Conservation (phyloP, 768 basidiomycete species). For the Lactarius indigo region DNA sequence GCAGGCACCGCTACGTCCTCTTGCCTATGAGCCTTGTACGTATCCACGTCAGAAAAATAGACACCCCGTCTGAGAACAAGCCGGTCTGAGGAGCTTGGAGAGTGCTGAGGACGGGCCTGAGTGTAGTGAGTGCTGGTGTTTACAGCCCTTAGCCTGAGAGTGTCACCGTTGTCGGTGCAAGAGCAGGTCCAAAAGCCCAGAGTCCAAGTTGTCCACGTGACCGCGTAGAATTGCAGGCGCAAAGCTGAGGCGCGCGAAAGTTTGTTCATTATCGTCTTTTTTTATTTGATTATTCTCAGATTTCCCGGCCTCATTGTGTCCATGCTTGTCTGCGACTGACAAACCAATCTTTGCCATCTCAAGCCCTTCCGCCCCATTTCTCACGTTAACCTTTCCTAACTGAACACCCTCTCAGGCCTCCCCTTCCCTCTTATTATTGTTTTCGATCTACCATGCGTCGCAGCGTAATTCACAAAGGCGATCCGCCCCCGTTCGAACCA, state of each 20-base stretch:
- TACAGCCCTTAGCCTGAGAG: too few relatives aligned
- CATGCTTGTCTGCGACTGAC: constrained; percentile 1
- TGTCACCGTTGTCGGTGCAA: too few relatives aligned
- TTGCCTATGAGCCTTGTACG: too few relatives aligned
- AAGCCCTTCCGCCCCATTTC: background rate
- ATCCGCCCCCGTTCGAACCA: constrained; percentile 15
- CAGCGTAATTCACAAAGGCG: background rate
- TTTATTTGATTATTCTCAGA: background rate
- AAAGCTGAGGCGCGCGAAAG: background rate
- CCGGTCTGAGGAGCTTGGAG: too few relatives aligned
- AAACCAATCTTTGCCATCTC: background rate
- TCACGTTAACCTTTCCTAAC: background rate
- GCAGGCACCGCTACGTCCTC: too few relatives aligned
- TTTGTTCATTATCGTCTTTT: background rate
- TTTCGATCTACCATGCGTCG: constrained; percentile 5
- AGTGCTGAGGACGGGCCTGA: too few relatives aligned
- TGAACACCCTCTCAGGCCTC: background rate
- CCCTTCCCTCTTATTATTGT: too few relatives aligned
- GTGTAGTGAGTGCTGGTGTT: too few relatives aligned
- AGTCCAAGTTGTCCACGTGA: background rate
- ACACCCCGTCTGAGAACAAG: too few relatives aligned
- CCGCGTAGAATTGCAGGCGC: background rate
- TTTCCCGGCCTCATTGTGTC: background rate
- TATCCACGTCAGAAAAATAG: too few relatives aligned
- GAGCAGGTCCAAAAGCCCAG: too few relatives aligned